A percentile compares a stretch with the other conserved stretches of the same genome.
phyloP scores from a whole-genome alignment of 2,329 filamentous ascomycete species.

The Neonectria faginata region DNA sequence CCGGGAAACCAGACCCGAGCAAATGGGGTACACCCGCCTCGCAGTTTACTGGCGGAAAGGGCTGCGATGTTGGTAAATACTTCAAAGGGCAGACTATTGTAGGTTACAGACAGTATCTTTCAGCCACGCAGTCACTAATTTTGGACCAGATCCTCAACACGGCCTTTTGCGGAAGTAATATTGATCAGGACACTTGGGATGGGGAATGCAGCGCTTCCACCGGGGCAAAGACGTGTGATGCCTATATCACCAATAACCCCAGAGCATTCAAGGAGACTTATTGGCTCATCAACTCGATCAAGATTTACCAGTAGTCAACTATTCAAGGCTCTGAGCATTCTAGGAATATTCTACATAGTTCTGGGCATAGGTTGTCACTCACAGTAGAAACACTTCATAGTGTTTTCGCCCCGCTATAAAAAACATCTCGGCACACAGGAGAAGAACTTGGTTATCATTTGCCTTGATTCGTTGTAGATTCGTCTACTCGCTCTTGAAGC shows the following conservation, averaged over 20 bases:
- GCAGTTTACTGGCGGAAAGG: constrained; percentile 70
- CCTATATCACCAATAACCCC: constrained; percentile 77
- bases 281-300: constrained; percentile 76
- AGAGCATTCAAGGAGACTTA: constrained; percentile 74
- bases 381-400: too few relatives aligned
- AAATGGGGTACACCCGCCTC: constrained; percentile 74
- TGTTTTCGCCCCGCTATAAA: too few relatives aligned
- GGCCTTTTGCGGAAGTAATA: constrained; percentile 77
- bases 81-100: constrained; percentile 78
- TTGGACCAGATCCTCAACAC: constrained; percentile 67
- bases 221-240: constrained; percentile 69
- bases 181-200: constrained; percentile 31
- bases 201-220: constrained; percentile 29
- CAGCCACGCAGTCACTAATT: neutral
- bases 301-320: constrained; percentile 58
- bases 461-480: too few relatives aligned
- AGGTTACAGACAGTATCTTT: neutral
- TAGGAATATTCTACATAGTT: too few relatives aligned
- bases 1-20: constrained; percentile 68
- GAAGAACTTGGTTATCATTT: too few relatives aligned
- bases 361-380: too few relatives aligned
- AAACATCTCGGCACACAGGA: too few relatives aligned
- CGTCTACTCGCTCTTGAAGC: too few relatives aligned
- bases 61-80: constrained; percentile 74
- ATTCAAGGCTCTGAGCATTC: too few relatives aligned